Conservation (phyloP, 441 rosid genomes). For the Pelargonium cotyledonis region DNA sequence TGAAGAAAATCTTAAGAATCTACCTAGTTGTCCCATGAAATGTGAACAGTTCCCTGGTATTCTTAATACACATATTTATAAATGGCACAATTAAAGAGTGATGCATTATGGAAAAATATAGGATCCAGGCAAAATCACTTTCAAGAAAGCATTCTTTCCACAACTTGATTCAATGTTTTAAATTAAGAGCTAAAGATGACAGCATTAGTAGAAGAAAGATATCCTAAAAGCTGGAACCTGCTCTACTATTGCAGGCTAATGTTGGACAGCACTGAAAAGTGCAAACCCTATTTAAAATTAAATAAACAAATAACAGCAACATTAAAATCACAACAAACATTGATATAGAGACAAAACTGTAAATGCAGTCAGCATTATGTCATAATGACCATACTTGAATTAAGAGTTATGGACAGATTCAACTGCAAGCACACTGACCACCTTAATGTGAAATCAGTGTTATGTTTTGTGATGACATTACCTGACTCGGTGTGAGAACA, state of each 20-base stretch:
- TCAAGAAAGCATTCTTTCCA: too few species aligned
- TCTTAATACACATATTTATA: neutral
- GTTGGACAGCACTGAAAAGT: neutral
- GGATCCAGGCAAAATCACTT: neutral
- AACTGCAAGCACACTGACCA: slow-evolving; percentile 13
- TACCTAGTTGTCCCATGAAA: neutral
- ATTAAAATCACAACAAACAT: too few species aligned
- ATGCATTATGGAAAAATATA: neutral
- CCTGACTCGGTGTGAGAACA: slow-evolving; percentile 95
- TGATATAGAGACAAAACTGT: too few species aligned
- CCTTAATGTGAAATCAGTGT: slow-evolving; percentile 12
- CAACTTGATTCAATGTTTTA: too few species aligned
- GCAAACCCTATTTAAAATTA: neutral
- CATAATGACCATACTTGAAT: neutral
- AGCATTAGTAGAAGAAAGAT: neutral
- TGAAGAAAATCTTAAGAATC: too few species aligned
- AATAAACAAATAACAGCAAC: neutral
- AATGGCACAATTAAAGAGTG: neutral
- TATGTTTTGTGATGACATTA: slow-evolving; percentile 29
- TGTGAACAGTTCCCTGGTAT: neutral
- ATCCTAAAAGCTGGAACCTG: neutral
- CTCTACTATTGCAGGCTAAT: neutral
- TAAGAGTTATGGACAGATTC: neutral
- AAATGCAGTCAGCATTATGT: neutral
- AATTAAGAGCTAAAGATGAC: neutral